phyloP scores from a whole-genome alignment of 208 protist genomes.

The Sergeia podlipaevii region DNA sequence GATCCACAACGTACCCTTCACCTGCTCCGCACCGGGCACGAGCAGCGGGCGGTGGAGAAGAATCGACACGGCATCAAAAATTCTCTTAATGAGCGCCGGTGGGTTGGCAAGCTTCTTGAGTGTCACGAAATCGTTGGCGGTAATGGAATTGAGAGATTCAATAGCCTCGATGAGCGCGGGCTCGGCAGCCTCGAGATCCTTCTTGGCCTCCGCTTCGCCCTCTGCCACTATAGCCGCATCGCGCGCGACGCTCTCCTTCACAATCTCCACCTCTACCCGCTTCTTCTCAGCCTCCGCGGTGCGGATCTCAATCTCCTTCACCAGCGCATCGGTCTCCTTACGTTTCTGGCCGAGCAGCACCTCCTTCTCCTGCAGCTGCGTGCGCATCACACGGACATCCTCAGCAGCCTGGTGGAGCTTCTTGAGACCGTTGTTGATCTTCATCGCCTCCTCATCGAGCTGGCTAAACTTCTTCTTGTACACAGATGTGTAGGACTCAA shows the following conservation, averaged over 20 bases:
- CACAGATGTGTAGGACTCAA: constrained; percentile 90
- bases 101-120: constrained; percentile 96
- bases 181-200: constrained; percentile 92
- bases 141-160: constrained; percentile 93
- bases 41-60: constrained; percentile 79
- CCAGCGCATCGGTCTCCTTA: constrained; percentile 91
- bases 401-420: constrained; percentile 93
- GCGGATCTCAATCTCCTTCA: constrained; percentile 93
- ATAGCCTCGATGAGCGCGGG: constrained; percentile 94
- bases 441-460: constrained; percentile 88
- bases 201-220: constrained; percentile 95
- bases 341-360: constrained; percentile 88
- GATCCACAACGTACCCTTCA: constrained; percentile 87
- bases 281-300: constrained; percentile 95
- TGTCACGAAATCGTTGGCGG: constrained; percentile 90
- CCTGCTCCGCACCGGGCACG: constrained; percentile 67
- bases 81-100: constrained; percentile 95
- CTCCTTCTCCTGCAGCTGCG: constrained; percentile 94
- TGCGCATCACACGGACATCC: constrained; percentile 94
- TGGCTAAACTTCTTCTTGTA: constrained; percentile 93
- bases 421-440: constrained; percentile 93
- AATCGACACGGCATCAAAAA: constrained; percentile 98
- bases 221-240: constrained; percentile 88
- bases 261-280: constrained; percentile 92
- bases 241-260: constrained; percentile 88